Conservation (phyloP, 768 basidiomycete species). For the Nidularia pulvinata region DNA sequence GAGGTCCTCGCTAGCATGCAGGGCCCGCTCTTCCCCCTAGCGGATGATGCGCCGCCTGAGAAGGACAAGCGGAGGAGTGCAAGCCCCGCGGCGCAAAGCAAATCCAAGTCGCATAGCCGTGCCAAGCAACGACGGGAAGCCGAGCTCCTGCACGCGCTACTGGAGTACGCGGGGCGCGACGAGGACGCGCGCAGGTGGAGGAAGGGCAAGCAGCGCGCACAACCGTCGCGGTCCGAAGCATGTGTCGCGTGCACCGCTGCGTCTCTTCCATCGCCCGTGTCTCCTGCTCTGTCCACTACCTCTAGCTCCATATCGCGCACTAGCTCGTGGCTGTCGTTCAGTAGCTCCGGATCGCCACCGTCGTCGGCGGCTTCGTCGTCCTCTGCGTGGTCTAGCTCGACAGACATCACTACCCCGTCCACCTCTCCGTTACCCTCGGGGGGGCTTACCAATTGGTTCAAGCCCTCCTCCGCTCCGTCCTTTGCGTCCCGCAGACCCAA, state of each 20-base stretch:
- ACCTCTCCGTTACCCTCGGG: slow-evolving; percentile 21
- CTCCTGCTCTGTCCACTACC: slow-evolving; percentile 5
- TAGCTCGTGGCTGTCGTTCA: slow-evolving; percentile 6
- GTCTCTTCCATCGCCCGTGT: slow-evolving; percentile 11
- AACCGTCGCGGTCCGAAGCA: slow-evolving; percentile 3
- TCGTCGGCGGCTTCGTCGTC: slow-evolving; percentile 14
- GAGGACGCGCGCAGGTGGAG: slow-evolving; percentile 30
- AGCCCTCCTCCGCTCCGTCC: slow-evolving; percentile 18
- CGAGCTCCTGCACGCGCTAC: slow-evolving; percentile 42
- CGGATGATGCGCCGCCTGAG: slow-evolving; percentile 15
- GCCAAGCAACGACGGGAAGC: slow-evolving; percentile 13
- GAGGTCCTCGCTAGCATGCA: slow-evolving; percentile 60
- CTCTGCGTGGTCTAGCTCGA: slow-evolving; percentile 25
- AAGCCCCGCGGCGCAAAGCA: slow-evolving; percentile 7
- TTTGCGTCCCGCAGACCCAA: slow-evolving; percentile 18
- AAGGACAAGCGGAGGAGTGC: slow-evolving; percentile 13
- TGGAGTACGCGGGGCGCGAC: slow-evolving; percentile 40
- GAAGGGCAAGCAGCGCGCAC: slow-evolving; percentile 28
- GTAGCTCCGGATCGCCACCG: slow-evolving; percentile 16
- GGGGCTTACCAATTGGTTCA: slow-evolving; percentile 2
- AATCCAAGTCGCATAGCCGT: slow-evolving; percentile 14
- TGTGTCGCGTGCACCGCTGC: slow-evolving; percentile 15
- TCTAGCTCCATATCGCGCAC: slow-evolving; percentile 3
- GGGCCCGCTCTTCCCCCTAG: slow-evolving; percentile 56
- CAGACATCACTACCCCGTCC: slow-evolving; percentile 31